Conservation (phyloP, 73 alveolate species). For the Paraurostyla sp. region DNA sequence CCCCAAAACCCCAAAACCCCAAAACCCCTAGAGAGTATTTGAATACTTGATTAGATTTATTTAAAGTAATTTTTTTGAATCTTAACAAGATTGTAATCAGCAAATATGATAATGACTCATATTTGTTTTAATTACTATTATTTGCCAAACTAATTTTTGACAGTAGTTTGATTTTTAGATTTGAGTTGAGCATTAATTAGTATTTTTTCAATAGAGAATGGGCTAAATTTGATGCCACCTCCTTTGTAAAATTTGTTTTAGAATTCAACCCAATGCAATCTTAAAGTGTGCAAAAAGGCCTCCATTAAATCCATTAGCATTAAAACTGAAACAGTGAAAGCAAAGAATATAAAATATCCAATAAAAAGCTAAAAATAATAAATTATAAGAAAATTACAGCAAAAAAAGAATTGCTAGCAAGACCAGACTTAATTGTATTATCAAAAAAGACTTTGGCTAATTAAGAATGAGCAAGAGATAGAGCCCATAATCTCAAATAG, state of each 20-base stretch:
- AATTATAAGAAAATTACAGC: background rate
- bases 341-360: constrained; percentile 78
- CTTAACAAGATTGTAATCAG: no score
- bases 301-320: constrained; percentile 96
- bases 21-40: no score
- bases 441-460: constrained; percentile 91
- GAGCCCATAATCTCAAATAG: constrained; percentile 99
- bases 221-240: constrained; percentile 84
- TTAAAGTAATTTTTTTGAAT: no score
- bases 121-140: no score
- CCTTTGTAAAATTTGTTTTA: constrained; percentile 94
- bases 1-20: no score
- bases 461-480: constrained; percentile 98
- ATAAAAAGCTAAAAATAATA: constrained; percentile 58
- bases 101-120: no score
- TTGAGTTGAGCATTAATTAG: no score
- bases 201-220: constrained; percentile 77
- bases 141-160: no score
- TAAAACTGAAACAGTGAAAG: constrained; percentile 87
- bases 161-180: no score
- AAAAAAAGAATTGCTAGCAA: constrained; percentile 28
- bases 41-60: no score
- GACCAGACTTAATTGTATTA: constrained; percentile 67
- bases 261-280: constrained; percentile 99
- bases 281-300: constrained; percentile 96